phyloP scores from a whole-genome alignment of 176 grass and related monocot genomes.

The Juncus effusus region DNA sequence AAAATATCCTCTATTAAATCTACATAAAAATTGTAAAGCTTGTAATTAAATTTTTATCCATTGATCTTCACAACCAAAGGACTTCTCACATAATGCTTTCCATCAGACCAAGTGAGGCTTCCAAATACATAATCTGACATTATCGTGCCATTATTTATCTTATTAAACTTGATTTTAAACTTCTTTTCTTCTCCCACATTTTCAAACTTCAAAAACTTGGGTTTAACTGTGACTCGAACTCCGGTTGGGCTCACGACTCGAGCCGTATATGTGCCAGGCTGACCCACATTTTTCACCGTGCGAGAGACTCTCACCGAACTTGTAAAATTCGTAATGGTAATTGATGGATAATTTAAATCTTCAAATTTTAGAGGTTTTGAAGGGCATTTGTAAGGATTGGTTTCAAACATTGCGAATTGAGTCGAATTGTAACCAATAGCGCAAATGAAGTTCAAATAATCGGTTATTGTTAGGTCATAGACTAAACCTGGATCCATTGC shows the following conservation, averaged over 20 bases:
- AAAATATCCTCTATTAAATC: neutral
- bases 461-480: constrained; percentile 40
- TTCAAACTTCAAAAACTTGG: constrained; percentile 28
- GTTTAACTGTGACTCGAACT: constrained; percentile 46
- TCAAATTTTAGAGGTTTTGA: neutral
- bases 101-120: constrained; percentile 51
- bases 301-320: constrained; percentile 20
- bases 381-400: constrained; percentile 40
- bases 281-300: constrained; percentile 48
- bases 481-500: constrained; percentile 72
- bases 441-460: constrained; percentile 79
- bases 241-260: constrained; percentile 39
- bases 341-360: constrained; percentile 68
- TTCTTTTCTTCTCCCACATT: constrained; percentile 49
- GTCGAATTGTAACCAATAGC: constrained; percentile 48
- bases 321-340: constrained; percentile 35
- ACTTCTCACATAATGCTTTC: constrained; percentile 46
- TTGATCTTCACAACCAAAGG: constrained; percentile 33
- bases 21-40: neutral
- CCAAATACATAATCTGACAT: constrained; percentile 36
- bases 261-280: constrained; percentile 37
- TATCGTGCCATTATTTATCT: neutral
- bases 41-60: constrained; percentile 1
- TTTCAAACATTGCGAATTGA: constrained; percentile 26
- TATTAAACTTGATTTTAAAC: constrained; percentile 42